Percentiles rank a stretch among this genome's conserved stretches.
Evolutionary conservation across 345 rosid species (phyloP).

Genomic region (Pugionium cornutum): DNA sequence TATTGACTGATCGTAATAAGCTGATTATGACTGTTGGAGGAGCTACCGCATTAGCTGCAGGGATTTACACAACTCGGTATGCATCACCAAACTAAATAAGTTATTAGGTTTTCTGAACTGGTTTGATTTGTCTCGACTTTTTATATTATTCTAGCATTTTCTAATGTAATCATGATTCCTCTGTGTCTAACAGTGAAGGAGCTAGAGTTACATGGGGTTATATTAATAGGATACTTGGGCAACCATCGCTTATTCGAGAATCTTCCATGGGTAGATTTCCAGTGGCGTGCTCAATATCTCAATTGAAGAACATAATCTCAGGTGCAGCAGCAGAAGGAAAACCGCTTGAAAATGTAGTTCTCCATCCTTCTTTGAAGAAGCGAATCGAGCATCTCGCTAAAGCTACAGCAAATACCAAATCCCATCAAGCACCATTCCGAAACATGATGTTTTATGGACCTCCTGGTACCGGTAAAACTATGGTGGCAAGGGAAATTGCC

Average conservation of each 20-base stretch:
- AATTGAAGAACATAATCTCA: conserved; percentile 46
- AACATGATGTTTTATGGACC: conserved; percentile 98
- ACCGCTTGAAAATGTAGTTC: conserved; percentile 65
- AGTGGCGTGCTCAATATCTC: conserved; percentile 54
- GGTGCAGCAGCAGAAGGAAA: conserved; percentile 46
- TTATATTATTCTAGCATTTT: too few relatives aligned
- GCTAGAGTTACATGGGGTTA: conserved; percentile 92
- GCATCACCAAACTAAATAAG: conserved; percentile 3
- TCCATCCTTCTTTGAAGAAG: conserved; percentile 76
- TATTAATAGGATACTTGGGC: conserved; percentile 86
- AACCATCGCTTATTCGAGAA: conserved; percentile 89
- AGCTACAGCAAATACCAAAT: conserved; percentile 82
- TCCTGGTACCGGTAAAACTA: conserved; percentile 97
- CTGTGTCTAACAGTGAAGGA: conserved; percentile 68
- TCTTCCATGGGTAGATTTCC: conserved; percentile 77
- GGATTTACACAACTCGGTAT: conserved; percentile 91
- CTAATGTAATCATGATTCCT: conserved; percentile 4
- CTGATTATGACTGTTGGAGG: conserved; percentile 91
- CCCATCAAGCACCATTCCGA: conserved; percentile 86
- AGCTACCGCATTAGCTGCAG: conserved; percentile 90
- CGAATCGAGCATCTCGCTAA: conserved; percentile 85
- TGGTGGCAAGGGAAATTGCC: conserved; percentile 94
- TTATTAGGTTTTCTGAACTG: neutral
- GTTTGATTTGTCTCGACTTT: neutral
- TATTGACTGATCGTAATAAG: conserved; percentile 75